phyloP scores from a whole-genome alignment of 2,329 filamentous ascomycete genomes.

The Apiospora phragmitis region DNA sequence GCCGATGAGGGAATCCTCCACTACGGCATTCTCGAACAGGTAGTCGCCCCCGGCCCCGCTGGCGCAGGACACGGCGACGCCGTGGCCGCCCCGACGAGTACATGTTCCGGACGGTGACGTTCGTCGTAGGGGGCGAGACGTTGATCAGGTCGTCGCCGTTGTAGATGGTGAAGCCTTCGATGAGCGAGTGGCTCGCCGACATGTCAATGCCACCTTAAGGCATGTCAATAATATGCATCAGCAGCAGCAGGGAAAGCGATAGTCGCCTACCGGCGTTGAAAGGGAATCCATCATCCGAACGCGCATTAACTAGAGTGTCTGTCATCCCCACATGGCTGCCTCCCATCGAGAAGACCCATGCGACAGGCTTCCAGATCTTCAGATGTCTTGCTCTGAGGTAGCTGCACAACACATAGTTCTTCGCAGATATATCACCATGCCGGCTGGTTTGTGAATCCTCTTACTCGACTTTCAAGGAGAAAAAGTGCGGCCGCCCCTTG shows the following conservation, averaged over 20 bases:
- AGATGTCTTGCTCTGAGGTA: conserved; percentile 20
- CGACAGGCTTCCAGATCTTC: conserved; percentile 24
- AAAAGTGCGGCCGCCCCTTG: conserved; percentile 22
- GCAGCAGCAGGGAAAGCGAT: background rate
- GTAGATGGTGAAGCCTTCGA: conserved; percentile 23
- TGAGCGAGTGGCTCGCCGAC: conserved; percentile 21
- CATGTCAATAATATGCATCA: background rate
- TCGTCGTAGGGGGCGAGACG: conserved; percentile 21
- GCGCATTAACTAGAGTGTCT: conserved; percentile 21
- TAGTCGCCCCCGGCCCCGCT: conserved; percentile 21
- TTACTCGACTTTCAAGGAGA: conserved; percentile 18
- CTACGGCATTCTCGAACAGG: conserved; percentile 22
- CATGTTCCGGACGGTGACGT: conserved; percentile 23
- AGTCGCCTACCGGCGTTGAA: conserved; percentile 21
- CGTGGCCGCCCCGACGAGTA: conserved; percentile 23
- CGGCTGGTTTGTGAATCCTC: background rate
- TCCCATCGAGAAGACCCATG: conserved; percentile 22
- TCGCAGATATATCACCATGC: no score
- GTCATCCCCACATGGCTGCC: conserved; percentile 23
- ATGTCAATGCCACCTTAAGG: conserved; percentile 21
- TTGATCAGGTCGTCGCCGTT: conserved; percentile 25
- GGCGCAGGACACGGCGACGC: conserved; percentile 22
- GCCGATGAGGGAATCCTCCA: conserved; percentile 22
- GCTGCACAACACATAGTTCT: background rate
- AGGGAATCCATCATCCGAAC: conserved; percentile 20